A percentile compares a stretch with the other conserved stretches of the same genome.
These are phyloP conservation scores for Aspergillus carlsbadensis DNA, from an alignment of 495 filamentous ascomycete genomes.

Conservation along the genomic window DNA sequence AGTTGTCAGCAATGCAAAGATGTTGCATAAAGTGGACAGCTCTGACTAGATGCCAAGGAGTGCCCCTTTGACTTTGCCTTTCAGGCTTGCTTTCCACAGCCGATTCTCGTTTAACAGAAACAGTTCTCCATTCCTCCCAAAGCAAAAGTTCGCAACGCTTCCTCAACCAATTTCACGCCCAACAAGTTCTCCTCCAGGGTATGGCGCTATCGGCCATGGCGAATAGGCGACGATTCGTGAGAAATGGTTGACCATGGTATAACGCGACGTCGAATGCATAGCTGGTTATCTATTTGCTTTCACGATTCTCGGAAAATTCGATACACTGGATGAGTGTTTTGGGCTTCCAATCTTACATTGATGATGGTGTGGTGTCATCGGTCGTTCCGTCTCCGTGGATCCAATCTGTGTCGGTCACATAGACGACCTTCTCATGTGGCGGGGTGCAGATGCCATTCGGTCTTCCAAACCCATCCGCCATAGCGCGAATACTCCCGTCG, in stretches of 20 bases:
- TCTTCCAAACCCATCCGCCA: constrained; percentile 55
- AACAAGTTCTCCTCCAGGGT: constrained; percentile 55
- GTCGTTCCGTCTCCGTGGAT: constrained; percentile 36
- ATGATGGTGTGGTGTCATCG: constrained; percentile 17
- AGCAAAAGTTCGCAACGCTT: constrained; percentile 46
- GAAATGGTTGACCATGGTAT: constrained; percentile 31
- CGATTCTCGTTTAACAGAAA: constrained; percentile 42
- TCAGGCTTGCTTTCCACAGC: constrained; percentile 38
- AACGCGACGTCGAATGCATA: constrained; percentile 30
- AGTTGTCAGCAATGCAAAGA: no score
- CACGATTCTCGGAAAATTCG: background rate
- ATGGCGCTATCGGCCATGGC: constrained; percentile 54
- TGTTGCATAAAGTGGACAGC: background rate
- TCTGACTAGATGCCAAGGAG: constrained; percentile 20
- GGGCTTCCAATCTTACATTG: constrained; percentile 21
- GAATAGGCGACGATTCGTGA: constrained; percentile 54
- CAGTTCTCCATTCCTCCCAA: constrained; percentile 40
- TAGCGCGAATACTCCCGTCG: constrained; percentile 47
- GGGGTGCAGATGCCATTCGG: constrained; percentile 61
- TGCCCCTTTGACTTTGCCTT: constrained; percentile 30
- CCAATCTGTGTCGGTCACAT: constrained; percentile 57
- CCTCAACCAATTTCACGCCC: constrained; percentile 53
- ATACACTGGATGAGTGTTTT: background rate
- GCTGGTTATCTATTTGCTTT: constrained; percentile 4
- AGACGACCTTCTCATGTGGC: constrained; percentile 49